Evolutionary conservation across 2,329 filamentous ascomycete genomes (phyloP).

Genomic region (Clarireedia paspali): DNA sequence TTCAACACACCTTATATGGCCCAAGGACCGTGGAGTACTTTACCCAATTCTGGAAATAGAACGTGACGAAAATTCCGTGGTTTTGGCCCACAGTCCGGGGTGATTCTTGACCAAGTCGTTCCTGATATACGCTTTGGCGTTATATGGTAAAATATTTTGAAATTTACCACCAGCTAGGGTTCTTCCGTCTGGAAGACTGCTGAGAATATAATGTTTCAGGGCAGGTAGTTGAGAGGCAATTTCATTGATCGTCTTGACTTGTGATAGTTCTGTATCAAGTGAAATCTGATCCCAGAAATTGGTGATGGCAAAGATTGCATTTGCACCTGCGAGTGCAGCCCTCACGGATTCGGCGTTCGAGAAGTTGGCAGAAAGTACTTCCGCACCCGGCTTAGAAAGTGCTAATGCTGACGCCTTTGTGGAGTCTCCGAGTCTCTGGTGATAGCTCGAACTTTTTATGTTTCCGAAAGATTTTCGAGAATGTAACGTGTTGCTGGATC

Average conservation of each 20-base stretch:
- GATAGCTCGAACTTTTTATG: conserved; percentile 1
- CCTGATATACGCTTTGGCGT: not conserved
- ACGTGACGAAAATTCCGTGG: not conserved
- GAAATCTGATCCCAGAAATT: not conserved
- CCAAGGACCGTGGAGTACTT: conserved; percentile 1
- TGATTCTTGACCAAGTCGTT: conserved; percentile 2
- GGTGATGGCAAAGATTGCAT: conserved; percentile 2
- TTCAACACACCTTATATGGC: not conserved
- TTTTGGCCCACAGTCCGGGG: not conserved
- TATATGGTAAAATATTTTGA: not conserved
- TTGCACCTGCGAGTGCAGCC: not conserved
- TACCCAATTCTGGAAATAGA: conserved; percentile 1
- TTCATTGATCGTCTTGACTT: not conserved
- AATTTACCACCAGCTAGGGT: not conserved
- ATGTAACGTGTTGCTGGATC: conserved; percentile 1
- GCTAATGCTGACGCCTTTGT: not conserved
- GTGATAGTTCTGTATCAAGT: not conserved
- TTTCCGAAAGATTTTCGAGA: not conserved
- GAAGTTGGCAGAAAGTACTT: not conserved
- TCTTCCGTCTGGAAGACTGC: not conserved
- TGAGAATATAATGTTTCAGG: not conserved
- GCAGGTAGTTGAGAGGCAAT: not conserved
- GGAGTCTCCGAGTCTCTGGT: not conserved
- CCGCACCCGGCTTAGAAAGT: not conserved
- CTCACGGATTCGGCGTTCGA: not conserved